Evolutionary conservation across 1,284 basidiomycete species (phyloP), one percentile per base, ranked within the genome.

Genomic region (Puccinia novopanici): DNA sequence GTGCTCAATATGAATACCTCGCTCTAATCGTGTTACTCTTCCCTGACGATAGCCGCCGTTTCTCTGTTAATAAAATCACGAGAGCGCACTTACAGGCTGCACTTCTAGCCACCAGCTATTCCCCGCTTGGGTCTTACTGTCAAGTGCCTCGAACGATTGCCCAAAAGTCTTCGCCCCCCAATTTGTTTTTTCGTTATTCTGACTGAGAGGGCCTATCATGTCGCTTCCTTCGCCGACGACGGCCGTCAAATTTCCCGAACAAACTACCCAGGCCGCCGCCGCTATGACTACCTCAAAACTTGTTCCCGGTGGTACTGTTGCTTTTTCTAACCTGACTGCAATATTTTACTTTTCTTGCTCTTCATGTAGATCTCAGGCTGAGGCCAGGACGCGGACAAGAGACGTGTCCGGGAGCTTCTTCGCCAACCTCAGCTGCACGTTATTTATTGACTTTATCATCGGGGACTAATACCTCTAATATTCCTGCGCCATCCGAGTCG

Each of bases 141-240:
- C 50, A 52, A 13, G 10, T 52, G 13, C 30, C 34, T 22, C 17
- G 17, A 1, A 4, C 6, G 40, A 22, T 19, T 4, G 24, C 27
- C 24, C 34, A 30, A 63, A 63, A 3, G 15, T 40, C n/a, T 63
- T 34, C 30, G 3, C 30, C 27, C 9, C 27, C 15, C 24, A 59
- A 59, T 0, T 63, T 40, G 34, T 40, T 34, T 17, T 3, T 63
- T 63, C 19, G 19, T 34, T 15, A 34, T 30, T 59, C 4, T 59
- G 57, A 59, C 24, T 34, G 9, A 59, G 9, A 9, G 10, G 6
- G 37, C 40, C 34, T 30, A 40, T 34, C 57, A 63, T 63, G 59
- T 40, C 27, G 17, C 59, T 34, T 63, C 59, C 59, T 63, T 63
- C 59, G 34, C 59, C 59, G 34, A 63, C 59, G 17, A 63, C 59